A percentile compares a stretch with the other conserved stretches of the same genome.
Conservation (phyloP, 2,329 filamentous ascomycete species). For the Aspergillus candidus region DNA sequence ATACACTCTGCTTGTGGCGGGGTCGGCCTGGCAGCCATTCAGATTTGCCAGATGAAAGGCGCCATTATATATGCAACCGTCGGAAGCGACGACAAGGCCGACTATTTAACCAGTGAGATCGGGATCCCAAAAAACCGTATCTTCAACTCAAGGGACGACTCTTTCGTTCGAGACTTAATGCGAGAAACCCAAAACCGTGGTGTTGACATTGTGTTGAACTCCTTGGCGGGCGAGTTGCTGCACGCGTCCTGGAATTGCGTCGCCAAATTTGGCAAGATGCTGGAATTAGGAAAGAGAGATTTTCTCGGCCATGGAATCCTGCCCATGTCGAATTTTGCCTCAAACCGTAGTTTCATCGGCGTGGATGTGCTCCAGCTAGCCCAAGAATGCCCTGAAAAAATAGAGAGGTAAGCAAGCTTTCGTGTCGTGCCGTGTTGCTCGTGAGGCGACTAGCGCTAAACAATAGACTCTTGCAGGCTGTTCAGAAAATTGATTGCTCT, state of each 20-base stretch:
- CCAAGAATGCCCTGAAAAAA: too few species aligned
- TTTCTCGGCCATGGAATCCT: conserved; percentile 7
- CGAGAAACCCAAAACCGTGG: conserved; percentile 14
- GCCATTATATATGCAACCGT: conserved; percentile 14
- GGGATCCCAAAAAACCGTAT: conserved; percentile 15
- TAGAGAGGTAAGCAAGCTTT: too few species aligned
- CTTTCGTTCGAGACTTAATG: conserved; percentile 13
- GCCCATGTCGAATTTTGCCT: conserved; percentile 10
- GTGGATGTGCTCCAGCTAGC: conserved; percentile 8
- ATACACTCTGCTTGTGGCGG: conserved; percentile 18
- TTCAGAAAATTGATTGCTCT: too few species aligned
- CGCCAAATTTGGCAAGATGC: conserved; percentile 15
- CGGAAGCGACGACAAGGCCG: conserved; percentile 11
- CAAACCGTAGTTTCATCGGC: conserved; percentile 7
- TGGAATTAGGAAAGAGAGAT: conserved; percentile 16
- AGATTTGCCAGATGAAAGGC: conserved; percentile 4
- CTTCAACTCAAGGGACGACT: conserved; percentile 15
- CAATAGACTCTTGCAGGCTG: too few species aligned
- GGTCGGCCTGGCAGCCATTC: conserved; percentile 20
- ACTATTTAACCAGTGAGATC: conserved; percentile 7
- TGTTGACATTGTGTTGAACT: conserved; percentile 16
- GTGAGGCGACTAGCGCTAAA: too few species aligned
- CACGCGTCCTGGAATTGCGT: conserved; percentile 12
- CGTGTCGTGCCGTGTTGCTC: too few species aligned
- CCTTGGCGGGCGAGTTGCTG: conserved; percentile 4